Base-by-base conservation (phyloP, 768 basidiomycete genomes). In the Hysterangium stoloniferum region DNA sequence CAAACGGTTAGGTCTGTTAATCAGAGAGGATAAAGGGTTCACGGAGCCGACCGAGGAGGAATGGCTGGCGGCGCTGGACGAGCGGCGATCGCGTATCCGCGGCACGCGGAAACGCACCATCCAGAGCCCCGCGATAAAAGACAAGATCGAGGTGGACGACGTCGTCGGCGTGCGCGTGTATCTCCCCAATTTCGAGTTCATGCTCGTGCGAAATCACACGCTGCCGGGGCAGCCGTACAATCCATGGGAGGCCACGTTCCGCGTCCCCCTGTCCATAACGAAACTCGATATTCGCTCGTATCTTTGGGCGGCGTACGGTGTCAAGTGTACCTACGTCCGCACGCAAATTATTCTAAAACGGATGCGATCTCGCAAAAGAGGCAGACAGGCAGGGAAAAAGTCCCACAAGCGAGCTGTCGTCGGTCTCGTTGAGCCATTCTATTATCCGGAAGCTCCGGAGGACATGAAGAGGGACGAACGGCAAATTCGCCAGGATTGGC, bases 201-300 rank as follows among this genome's bases (percentile, higher is more conserved):
- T 78, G 51, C 74, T 97, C 51, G 80, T 94, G 37, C 80, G 88
- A 20, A 97, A 97, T 64, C 69, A 83, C 57, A 92, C 90, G 0
- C 80, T 76, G 0, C 66, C 68, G 2, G 87, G 84, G 0, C 70
- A 86, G 57, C 74, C 90, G 1, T 97, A 97, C 73, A 94, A 97
- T 55, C 92, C 93, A 1, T 92, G 85, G 71, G 85, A 92, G 65
- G 93, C 92, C 7, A 97, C 93, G 2, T 95, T 97, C 71, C 87
- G 90, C 49, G 75, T 95, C 34, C 86, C 91, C n/a, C 78, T 80
- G 55, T 84, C 80, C 36, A 74, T 94, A 66, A 96, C 92, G 36
- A 97, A 97, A 68, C 88, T 85, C 51, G 93, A 97, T 68, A 70
- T 97, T 32, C 83, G 91, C 34, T 84, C 86, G 0, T 92, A 95